Evolutionary conservation across 139 green algal genomes (phyloP).

Genomic region (Chlorella sp.): DNA sequence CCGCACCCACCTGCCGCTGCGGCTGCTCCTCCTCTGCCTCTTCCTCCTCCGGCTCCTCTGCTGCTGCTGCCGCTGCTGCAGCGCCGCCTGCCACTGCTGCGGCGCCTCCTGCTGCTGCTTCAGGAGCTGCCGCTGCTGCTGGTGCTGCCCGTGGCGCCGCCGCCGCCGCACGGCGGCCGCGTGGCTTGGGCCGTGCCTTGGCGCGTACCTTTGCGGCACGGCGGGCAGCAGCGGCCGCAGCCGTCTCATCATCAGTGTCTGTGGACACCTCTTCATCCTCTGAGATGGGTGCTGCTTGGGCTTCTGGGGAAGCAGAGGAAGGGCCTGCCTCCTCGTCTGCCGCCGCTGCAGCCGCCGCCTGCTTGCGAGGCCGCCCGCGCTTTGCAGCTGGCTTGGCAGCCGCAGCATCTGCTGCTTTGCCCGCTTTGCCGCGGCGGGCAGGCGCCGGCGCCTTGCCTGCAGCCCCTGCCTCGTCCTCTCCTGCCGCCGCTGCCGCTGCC

Average conservation of each 20-base stretch:
- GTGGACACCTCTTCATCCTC: neutral
- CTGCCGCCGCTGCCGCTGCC: neutral
- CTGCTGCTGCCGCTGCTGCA: too few species aligned
- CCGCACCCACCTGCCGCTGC: too few species aligned
- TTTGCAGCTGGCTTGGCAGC: neutral
- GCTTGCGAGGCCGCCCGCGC: neutral
- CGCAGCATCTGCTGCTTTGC: neutral
- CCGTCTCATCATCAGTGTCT: constrained; percentile 15
- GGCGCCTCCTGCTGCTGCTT: neutral
- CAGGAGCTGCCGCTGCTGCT: neutral
- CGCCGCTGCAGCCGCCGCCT: neutral
- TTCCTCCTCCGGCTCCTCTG: too few species aligned
- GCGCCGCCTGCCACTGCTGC: too few species aligned
- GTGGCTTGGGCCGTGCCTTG: neutral
- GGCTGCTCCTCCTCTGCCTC: too few species aligned
- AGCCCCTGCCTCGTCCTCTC: neutral
- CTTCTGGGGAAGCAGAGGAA: neutral
- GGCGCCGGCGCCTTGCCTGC: neutral
- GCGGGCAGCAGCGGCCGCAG: neutral
- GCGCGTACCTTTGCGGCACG: neutral
- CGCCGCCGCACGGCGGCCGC: neutral
- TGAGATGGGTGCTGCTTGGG: neutral
- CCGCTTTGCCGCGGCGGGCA: neutral
- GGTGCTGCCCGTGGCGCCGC: neutral
- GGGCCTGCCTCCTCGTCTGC: neutral